These are phyloP conservation scores for Corylus avellana DNA, from an alignment of 306 rosid genomes.

Conservation along the genomic window DNA sequence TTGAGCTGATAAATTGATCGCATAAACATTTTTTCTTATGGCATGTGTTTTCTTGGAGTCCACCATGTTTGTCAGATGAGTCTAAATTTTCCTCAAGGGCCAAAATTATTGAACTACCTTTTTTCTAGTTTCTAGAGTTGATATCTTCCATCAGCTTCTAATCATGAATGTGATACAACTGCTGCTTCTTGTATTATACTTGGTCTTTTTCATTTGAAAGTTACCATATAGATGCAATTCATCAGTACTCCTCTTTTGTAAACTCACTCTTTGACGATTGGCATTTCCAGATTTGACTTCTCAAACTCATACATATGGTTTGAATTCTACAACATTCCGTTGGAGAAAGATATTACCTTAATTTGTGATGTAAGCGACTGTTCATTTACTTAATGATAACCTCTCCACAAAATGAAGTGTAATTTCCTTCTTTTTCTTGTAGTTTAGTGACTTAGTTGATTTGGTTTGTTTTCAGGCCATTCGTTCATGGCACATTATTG, in stretches of 20 bases:
- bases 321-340: conserved; percentile 77
- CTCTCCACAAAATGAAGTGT: not conserved
- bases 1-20: not conserved
- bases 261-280: conserved; percentile 11
- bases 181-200: too few relatives aligned
- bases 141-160: not conserved
- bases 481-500: conserved; percentile 88
- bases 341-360: conserved; percentile 71
- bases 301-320: conserved; percentile 89
- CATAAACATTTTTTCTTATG: not conserved
- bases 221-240: conserved; percentile 4
- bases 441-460: conserved; percentile 24
- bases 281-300: conserved; percentile 67
- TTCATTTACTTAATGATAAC: conserved; percentile 4
- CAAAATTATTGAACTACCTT: not conserved
- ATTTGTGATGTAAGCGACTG: conserved; percentile 75
- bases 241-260: conserved; percentile 13
- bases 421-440: not conserved
- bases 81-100: not conserved
- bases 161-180: not conserved
- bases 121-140: not conserved
- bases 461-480: conserved; percentile 50
- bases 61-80: not conserved
- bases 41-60: not conserved
- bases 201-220: not conserved